phyloP scores from a whole-genome alignment of 2,329 filamentous ascomycete genomes.

The Pezicula radicicola region DNA sequence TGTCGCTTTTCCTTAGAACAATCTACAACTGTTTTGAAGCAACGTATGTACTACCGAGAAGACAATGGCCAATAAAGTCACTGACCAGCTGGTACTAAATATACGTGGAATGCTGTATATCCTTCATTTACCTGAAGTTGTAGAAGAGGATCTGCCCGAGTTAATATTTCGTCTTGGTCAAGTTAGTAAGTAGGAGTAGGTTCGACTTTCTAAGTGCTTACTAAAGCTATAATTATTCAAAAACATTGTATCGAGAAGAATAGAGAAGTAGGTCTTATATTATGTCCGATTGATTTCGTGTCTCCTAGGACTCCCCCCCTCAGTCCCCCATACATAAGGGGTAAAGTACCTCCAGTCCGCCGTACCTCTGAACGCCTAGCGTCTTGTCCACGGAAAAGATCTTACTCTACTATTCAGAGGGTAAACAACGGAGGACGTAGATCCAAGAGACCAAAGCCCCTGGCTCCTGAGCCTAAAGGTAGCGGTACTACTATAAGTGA shows the following conservation, averaged over 20 bases:
- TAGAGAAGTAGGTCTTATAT: neutral
- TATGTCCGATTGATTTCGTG: neutral
- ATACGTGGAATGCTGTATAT: neutral
- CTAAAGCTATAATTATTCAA: neutral
- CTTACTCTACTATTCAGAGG: neutral
- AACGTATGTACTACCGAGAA: no score
- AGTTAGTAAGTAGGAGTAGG: neutral
- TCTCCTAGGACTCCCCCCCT: neutral
- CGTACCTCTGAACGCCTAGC: neutral
- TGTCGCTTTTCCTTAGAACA: no score
- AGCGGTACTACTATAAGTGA: neutral
- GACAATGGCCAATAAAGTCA: no score
- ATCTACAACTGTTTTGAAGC: no score
- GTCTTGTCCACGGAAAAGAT: neutral
- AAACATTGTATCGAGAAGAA: conserved; percentile 1
- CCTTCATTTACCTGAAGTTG: neutral
- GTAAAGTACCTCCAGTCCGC: no score
- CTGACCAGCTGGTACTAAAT: neutral
- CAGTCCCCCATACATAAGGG: neutral
- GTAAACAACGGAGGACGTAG: neutral
- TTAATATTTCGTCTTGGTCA: neutral
- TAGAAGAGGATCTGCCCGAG: neutral
- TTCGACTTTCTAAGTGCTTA: neutral
- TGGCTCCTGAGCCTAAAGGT: no score
- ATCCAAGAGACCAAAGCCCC: neutral